Conservation (phyloP, 257 asterid species). For the Verbena officinalis region DNA sequence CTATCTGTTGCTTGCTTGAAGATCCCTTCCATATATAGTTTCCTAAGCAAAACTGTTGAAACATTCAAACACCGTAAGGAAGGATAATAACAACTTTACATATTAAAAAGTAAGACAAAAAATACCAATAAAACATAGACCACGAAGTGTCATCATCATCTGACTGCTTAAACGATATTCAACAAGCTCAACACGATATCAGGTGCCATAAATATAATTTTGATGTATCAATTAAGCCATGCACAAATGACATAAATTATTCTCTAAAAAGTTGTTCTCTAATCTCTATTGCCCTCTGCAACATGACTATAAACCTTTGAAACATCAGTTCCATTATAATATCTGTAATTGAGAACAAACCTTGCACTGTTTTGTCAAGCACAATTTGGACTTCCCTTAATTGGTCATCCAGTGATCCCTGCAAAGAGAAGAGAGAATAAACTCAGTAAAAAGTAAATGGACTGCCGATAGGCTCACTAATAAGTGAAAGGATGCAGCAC, state of each 20-base stretch:
- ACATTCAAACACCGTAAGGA: slow-evolving; percentile 23
- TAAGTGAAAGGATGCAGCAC: neutral
- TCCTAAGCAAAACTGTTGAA: slow-evolving; percentile 74
- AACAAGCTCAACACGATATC: no score
- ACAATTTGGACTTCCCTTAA: slow-evolving; percentile 65
- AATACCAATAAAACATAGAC: no score
- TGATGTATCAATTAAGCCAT: no score
- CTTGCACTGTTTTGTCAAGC: slow-evolving; percentile 87
- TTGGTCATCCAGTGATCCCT: slow-evolving; percentile 69
- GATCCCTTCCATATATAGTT: slow-evolving; percentile 76
- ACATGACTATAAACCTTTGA: slow-evolving; percentile 3
- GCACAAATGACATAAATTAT: neutral
- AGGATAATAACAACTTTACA: slow-evolving; percentile 21
- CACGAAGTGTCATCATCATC: no score
- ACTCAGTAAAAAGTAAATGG: slow-evolving; percentile 4
- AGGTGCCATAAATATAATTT: no score
- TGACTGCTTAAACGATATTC: no score
- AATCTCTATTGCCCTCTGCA: slow-evolving; percentile 16
- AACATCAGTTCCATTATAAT: neutral
- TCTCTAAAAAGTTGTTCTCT: neutral
- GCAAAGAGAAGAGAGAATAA: slow-evolving; percentile 28
- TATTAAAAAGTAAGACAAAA: neutral
- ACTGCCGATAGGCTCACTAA: slow-evolving; percentile 14
- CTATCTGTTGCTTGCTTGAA: slow-evolving; percentile 84
- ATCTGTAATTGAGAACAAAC: slow-evolving; percentile 44